phyloP scores from a whole-genome alignment of 148 eudicot genomes.

The Camellia granthamiana region DNA sequence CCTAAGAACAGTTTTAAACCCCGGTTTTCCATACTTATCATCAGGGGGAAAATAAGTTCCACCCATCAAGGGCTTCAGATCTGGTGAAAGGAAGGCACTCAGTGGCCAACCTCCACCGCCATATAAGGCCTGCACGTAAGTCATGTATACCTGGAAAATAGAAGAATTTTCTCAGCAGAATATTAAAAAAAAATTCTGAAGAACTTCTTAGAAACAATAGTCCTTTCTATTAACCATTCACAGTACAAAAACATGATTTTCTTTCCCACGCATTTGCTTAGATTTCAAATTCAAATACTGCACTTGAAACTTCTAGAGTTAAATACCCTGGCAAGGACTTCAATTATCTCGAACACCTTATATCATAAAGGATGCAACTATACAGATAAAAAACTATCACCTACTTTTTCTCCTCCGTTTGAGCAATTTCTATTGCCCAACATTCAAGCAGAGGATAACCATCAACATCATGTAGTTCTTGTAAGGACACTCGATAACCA shows the following conservation, averaged over 20 bases:
- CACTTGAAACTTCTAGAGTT: too few relatives aligned
- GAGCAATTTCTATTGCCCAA: neutral
- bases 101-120: constrained; percentile 99
- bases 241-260: neutral
- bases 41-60: constrained; percentile 98
- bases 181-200: neutral
- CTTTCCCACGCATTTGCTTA: neutral
- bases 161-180: constrained; percentile 2
- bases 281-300: neutral
- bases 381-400: neutral
- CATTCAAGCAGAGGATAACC: neutral
- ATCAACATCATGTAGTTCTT: neutral
- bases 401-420: neutral
- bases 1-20: constrained; percentile 92
- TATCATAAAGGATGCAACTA: neutral
- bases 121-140: constrained; percentile 91
- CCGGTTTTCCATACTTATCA: constrained; percentile 88
- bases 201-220: neutral
- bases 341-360: neutral
- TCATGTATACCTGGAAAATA: constrained; percentile 81
- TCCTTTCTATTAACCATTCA: neutral
- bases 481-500: neutral
- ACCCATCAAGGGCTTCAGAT: constrained; percentile 94
- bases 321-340: neutral
- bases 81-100: constrained; percentile 87